Evolutionary conservation across 495 filamentous ascomycete species (phyloP).

Genomic region (Tetracladium marchalianum): DNA sequence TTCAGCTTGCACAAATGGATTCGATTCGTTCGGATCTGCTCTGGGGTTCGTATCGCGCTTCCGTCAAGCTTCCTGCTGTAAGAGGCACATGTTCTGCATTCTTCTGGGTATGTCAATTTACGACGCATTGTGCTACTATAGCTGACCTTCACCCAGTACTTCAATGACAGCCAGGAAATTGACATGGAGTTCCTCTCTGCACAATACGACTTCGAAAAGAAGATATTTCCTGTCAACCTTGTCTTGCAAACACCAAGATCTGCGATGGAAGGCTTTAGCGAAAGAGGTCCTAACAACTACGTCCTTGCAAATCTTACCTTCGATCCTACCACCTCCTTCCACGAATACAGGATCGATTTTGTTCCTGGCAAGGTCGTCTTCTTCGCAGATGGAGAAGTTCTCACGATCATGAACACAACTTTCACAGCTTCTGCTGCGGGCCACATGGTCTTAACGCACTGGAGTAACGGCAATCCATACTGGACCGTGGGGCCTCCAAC

Average conservation of each 20-base stretch:
- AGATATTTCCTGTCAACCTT: slow-evolving; percentile 52
- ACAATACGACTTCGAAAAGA: slow-evolving; percentile 38
- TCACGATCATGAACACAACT: slow-evolving; percentile 42
- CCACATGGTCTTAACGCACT: slow-evolving; percentile 60
- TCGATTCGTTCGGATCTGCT: slow-evolving; percentile 46
- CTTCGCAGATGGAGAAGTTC: slow-evolving; percentile 49
- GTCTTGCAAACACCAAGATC: slow-evolving; percentile 57
- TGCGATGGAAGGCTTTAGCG: slow-evolving; percentile 43
- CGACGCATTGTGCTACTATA: not conserved
- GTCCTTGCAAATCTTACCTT: slow-evolving; percentile 47
- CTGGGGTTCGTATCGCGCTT: slow-evolving; percentile 57
- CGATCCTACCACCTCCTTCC: slow-evolving; percentile 46
- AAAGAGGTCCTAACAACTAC: slow-evolving; percentile 43
- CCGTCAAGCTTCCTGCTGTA: slow-evolving; percentile 47
- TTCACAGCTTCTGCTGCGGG: slow-evolving; percentile 48
- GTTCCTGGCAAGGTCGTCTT: slow-evolving; percentile 46
- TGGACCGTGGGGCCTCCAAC: slow-evolving; percentile 64
- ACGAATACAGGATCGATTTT: slow-evolving; percentile 76
- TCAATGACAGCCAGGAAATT: slow-evolving; percentile 70
- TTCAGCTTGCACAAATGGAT: slow-evolving; percentile 52
- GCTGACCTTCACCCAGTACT: slow-evolving; percentile 38
- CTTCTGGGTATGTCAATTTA: slow-evolving; percentile 53
- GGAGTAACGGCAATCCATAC: slow-evolving; percentile 60
- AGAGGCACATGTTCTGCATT: slow-evolving; percentile 66
- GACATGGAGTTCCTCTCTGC: slow-evolving; percentile 66